These are phyloP conservation scores for Quercus suber DNA, from an alignment of 306 rosid species.

Conservation along the genomic window DNA sequence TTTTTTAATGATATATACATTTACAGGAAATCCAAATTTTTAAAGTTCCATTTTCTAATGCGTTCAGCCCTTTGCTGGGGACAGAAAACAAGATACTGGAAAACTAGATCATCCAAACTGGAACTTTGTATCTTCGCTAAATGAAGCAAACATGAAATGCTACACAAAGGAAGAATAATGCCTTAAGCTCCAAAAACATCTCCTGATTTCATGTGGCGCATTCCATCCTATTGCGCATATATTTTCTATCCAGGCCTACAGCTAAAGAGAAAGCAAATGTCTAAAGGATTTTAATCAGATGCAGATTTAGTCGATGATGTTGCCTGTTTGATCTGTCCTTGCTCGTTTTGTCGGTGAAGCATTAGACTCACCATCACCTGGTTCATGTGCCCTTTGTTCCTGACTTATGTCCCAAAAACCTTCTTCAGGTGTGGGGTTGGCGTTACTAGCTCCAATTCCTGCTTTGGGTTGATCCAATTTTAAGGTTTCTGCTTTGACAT, in stretches of 20 bases:
- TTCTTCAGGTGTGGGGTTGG: constrained; percentile 22
- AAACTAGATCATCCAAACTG: constrained; percentile 6
- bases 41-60: constrained; percentile 10
- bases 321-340: constrained; percentile 32
- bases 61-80: constrained; percentile 16
- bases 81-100: constrained; percentile 1
- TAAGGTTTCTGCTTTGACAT: constrained; percentile 26
- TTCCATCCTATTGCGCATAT: background rate
- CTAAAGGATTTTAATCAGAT: background rate
- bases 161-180: constrained; percentile 10
- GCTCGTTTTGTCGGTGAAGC: constrained; percentile 55
- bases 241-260: constrained; percentile 6
- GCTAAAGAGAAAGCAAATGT: constrained; percentile 9
- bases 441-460: constrained; percentile 11
- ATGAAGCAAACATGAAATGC: constrained; percentile 20
- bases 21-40: constrained; percentile 7
- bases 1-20: background rate
- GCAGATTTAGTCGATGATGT: background rate
- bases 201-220: background rate
- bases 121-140: constrained; percentile 10
- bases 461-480: constrained; percentile 20
- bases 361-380: constrained; percentile 20
- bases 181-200: background rate
- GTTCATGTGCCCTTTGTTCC: constrained; percentile 35
- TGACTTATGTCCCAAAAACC: constrained; percentile 29